Percentiles rank a stretch among this genome's conserved stretches.
These are phyloP conservation scores for Suillus americanus DNA, from an alignment of 768 basidiomycete species.

Conservation along the genomic window DNA sequence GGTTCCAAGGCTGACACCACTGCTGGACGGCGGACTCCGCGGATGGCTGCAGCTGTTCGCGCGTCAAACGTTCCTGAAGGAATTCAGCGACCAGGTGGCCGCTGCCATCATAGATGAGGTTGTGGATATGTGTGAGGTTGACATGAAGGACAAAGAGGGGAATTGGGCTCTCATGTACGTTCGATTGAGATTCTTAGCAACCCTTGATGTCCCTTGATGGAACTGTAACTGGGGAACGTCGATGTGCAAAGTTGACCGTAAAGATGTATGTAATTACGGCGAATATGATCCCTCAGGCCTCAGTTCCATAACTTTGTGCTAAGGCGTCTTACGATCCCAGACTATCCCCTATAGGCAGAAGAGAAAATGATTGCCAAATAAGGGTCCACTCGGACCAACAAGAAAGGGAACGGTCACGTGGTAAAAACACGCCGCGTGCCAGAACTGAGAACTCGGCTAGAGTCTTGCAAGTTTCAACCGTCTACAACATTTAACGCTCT, in stretches of 20 bases:
- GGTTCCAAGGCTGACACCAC: slow-evolving; percentile 53
- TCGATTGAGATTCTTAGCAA: slow-evolving; percentile 63
- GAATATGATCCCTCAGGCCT: background rate
- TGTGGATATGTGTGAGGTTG: slow-evolving; percentile 50
- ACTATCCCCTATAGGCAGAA: background rate
- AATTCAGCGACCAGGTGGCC: slow-evolving; percentile 53
- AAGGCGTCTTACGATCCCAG: background rate
- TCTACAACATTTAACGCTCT: slow-evolving; percentile 6
- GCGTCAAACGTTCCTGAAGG: slow-evolving; percentile 56
- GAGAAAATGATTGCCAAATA: slow-evolving; percentile 18
- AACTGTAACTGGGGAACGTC: background rate
- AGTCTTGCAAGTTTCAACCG: background rate
- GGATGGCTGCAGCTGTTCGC: slow-evolving; percentile 74
- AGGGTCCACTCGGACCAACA: slow-evolving; percentile 16
- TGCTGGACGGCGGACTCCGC: slow-evolving; percentile 46
- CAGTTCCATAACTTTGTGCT: background rate
- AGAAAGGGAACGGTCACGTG: slow-evolving; percentile 31
- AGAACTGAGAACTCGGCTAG: background rate
- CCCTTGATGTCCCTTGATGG: slow-evolving; percentile 27
- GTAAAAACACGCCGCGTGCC: background rate
- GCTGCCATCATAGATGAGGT: slow-evolving; percentile 63
- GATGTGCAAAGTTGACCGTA: background rate
- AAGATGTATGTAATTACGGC: background rate
- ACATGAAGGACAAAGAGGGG: slow-evolving; percentile 57
- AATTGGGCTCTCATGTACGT: slow-evolving; percentile 75